Evolutionary conservation across 208 protist species (phyloP).

Genomic region (Leishmania aethiopica): DNA sequence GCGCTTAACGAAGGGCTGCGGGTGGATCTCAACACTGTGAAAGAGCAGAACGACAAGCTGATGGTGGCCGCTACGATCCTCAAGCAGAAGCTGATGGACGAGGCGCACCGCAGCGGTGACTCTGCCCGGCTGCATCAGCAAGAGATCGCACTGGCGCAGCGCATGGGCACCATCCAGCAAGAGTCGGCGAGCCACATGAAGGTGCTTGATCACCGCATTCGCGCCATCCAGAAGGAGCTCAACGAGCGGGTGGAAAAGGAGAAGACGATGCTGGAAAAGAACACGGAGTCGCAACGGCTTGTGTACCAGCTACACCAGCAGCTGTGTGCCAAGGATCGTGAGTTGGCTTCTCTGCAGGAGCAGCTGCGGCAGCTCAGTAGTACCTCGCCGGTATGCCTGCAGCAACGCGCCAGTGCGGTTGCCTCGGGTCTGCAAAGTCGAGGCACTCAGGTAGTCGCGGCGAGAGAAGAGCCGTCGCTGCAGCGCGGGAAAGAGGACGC

Average conservation of each 20-base stretch:
- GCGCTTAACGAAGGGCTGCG: constrained; percentile 69
- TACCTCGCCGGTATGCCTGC: background rate
- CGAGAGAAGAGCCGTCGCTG: constrained; percentile 3
- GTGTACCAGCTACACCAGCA: constrained; percentile 75
- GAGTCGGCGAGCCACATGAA: constrained; percentile 71
- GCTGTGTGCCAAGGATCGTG: constrained; percentile 69
- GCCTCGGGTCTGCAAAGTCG: constrained; percentile 18
- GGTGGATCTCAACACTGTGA: constrained; percentile 58
- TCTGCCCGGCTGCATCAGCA: constrained; percentile 61
- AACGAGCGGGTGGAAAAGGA: constrained; percentile 67
- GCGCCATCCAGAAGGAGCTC: constrained; percentile 75
- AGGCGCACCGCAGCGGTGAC: constrained; percentile 60
- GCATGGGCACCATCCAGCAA: constrained; percentile 78
- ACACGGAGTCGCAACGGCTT: constrained; percentile 72
- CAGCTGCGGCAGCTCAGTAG: constrained; percentile 26
- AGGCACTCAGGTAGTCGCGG: constrained; percentile 54
- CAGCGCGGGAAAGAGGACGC: constrained; percentile 12
- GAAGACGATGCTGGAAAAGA: constrained; percentile 61
- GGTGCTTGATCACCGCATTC: constrained; percentile 61
- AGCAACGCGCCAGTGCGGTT: background rate
- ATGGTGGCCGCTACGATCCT: constrained; percentile 73
- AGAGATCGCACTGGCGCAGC: constrained; percentile 80
- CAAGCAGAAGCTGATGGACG: constrained; percentile 76
- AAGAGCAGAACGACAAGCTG: constrained; percentile 86
- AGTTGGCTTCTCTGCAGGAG: constrained; percentile 60